phyloP scores from a whole-genome alignment of 805 yeast genomes.

The Kockiozyma suomiensis region DNA sequence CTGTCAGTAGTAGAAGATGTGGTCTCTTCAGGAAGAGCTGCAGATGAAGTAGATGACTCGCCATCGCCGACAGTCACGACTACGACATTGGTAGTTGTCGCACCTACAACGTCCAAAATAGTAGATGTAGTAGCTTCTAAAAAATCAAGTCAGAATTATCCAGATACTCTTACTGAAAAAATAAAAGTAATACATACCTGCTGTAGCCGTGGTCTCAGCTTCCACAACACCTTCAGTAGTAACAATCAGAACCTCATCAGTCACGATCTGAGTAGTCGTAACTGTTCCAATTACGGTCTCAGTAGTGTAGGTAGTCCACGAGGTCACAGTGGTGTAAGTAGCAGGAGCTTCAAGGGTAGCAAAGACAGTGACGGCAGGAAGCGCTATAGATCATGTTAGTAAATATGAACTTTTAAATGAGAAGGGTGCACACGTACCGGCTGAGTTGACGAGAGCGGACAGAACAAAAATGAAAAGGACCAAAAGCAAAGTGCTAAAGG shows the following conservation, averaged over 20 bases:
- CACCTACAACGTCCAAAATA: neutral
- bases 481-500: neutral
- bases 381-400: conserved; percentile 10
- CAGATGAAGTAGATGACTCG: neutral
- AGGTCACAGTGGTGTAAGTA: conserved; percentile 25
- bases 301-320: conserved; percentile 15
- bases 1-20: too few relatives aligned
- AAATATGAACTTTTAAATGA: too few relatives aligned
- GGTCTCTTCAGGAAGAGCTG: too few relatives aligned
- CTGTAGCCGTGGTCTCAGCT: conserved; percentile 3
- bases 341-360: conserved; percentile 23
- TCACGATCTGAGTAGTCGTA: conserved; percentile 29
- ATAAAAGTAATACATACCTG: neutral
- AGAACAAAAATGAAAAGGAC: neutral
- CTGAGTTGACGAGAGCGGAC: neutral
- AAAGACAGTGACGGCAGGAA: conserved; percentile 22
- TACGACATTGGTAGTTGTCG: conserved; percentile 2
- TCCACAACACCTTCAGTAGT: conserved; percentile 1
- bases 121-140: conserved; percentile 3
- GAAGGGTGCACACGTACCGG: neutral
- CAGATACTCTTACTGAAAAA: neutral
- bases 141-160: neutral
- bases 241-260: conserved; percentile 20
- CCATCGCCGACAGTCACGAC: conserved; percentile 2
- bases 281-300: conserved; percentile 27